Percentiles rank a stretch among this genome's conserved stretches.
phyloP scores from a whole-genome alignment of 257 asterid genomes.

The Nicotiana otophora region DNA sequence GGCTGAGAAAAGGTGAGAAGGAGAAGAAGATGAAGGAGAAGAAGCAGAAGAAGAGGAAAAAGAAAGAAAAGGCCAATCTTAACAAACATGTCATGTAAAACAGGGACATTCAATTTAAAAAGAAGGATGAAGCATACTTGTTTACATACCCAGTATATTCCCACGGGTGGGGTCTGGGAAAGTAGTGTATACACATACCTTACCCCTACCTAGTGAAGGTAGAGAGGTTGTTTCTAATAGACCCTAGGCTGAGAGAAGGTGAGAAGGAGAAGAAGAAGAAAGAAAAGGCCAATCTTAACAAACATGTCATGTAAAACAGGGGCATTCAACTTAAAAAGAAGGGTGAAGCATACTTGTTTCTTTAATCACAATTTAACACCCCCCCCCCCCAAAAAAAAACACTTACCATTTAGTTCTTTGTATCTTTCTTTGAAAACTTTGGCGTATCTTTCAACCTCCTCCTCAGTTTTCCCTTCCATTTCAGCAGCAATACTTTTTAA shows the following conservation, averaged over 20 bases:
- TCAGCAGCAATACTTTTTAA: conserved; percentile 78
- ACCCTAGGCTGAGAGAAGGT: too few species aligned
- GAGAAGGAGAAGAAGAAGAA: too few species aligned
- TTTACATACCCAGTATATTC: neutral
- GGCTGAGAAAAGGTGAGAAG: too few species aligned
- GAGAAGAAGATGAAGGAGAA: too few species aligned
- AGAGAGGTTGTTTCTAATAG: too few species aligned
- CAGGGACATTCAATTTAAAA: neutral
- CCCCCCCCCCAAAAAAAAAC: neutral
- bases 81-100: neutral
- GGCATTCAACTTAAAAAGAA: neutral
- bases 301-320: neutral
- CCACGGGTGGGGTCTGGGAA: too few species aligned
- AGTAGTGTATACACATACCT: too few species aligned
- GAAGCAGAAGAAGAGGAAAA: too few species aligned
- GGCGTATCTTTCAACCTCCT: conserved; percentile 93
- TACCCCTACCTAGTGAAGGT: too few species aligned
- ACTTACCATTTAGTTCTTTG: conserved; percentile 81
- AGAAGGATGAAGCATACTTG: neutral
- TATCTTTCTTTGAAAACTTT: conserved; percentile 84
- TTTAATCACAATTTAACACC: neutral
- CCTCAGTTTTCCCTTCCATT: conserved; percentile 96
- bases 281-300: neutral
- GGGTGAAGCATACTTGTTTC: neutral
- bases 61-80: neutral